A percentile compares a stretch with the other conserved stretches of the same genome.
phyloP scores from a whole-genome alignment of 1,284 basidiomycete genomes.

The Cutaneotrichosporon curvatum region DNA sequence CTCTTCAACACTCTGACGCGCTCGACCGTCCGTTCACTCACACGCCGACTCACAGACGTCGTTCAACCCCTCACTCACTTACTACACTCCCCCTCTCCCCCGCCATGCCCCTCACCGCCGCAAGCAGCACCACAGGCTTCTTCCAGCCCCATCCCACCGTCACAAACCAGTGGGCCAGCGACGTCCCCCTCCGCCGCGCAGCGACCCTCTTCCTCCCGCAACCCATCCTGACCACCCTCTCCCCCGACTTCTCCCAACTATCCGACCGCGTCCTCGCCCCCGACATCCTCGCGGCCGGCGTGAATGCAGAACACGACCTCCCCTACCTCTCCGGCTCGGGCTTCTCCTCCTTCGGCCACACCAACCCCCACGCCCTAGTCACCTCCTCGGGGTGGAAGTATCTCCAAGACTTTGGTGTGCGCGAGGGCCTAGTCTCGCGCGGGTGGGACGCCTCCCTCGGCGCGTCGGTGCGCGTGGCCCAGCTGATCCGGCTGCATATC shows the following conservation, averaged over 20 bases:
- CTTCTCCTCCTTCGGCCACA: constrained; percentile 8
- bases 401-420: constrained; percentile 11
- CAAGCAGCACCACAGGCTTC: constrained; percentile 12
- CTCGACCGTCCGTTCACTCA: too few relatives aligned
- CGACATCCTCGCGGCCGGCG: background rate
- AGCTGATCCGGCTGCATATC: constrained; percentile 7
- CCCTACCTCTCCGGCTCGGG: constrained; percentile 8
- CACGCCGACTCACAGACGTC: too few relatives aligned
- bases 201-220: constrained; percentile 5
- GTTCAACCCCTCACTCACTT: too few relatives aligned
- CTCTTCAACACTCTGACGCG: too few relatives aligned
- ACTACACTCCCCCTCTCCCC: too few relatives aligned
- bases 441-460: constrained; percentile 6
- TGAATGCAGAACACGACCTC: constrained; percentile 11
- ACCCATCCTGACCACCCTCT: background rate
- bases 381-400: constrained; percentile 14
- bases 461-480: constrained; percentile 6
- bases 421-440: constrained; percentile 13
- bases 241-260: background rate
- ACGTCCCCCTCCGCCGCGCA: constrained; percentile 4
- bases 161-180: constrained; percentile 6
- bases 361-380: constrained; percentile 7
- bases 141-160: constrained; percentile 10
- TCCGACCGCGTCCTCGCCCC: background rate
- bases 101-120: constrained; percentile 1